Conservation (phyloP, 1,284 basidiomycete genomes). For the Fistulinella staudtii region DNA sequence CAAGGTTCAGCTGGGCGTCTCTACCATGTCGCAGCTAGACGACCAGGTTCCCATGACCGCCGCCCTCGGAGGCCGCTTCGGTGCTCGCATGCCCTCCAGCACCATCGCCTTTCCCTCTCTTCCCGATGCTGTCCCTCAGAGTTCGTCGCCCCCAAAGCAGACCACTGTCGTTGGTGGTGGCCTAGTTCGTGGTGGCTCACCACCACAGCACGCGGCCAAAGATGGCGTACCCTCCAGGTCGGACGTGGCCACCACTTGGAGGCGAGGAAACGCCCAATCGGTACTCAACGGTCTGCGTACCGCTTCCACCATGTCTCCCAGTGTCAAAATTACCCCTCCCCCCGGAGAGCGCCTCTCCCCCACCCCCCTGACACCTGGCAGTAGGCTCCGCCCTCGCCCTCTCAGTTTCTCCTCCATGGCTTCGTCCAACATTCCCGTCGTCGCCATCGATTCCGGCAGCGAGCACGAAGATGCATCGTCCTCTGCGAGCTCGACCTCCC, state of each 20-base stretch:
- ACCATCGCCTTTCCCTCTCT: conserved; percentile 41
- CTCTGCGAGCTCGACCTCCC: conserved; percentile 47
- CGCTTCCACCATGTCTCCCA: conserved; percentile 48
- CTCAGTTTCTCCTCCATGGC: conserved; percentile 56
- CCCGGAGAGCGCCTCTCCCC: conserved; percentile 53
- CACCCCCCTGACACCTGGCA: conserved; percentile 40
- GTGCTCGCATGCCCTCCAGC: conserved; percentile 48
- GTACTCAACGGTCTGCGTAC: conserved; percentile 62
- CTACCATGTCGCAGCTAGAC: conserved; percentile 28
- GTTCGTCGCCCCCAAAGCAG: conserved; percentile 49
- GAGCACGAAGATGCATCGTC: conserved; percentile 55
- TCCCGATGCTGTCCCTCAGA: conserved; percentile 38
- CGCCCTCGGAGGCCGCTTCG: conserved; percentile 69
- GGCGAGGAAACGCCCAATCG: conserved; percentile 66
- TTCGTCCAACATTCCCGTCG: conserved; percentile 45
- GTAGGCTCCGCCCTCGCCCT: conserved; percentile 63
- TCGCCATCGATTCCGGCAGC: conserved; percentile 57
- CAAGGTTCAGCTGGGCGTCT: conserved; percentile 52
- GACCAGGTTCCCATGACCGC: conserved; percentile 77
- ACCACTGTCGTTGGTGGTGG: conserved; percentile 71
- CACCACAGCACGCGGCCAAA: conserved; percentile 37
- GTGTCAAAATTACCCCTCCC: conserved; percentile 68
- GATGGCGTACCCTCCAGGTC: conserved; percentile 59
- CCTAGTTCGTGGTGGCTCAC: conserved; percentile 54
- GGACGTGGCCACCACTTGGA: conserved; percentile 71